These are phyloP conservation scores for Xylaria digitata DNA, from an alignment of 2,329 filamentous ascomycete genomes.

Conservation along the genomic window DNA sequence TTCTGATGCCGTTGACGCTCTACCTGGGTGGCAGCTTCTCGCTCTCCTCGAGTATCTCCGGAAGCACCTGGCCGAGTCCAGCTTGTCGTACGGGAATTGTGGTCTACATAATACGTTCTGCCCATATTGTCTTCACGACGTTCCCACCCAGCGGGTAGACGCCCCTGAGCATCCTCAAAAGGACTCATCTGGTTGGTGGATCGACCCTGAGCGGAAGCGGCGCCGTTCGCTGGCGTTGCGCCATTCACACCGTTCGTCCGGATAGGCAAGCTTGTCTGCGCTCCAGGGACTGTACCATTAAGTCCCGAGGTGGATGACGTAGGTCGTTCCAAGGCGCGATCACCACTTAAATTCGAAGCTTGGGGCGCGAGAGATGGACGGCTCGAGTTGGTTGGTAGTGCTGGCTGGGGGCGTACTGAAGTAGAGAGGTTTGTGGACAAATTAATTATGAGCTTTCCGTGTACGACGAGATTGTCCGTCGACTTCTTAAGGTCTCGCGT, in stretches of 20 bases:
- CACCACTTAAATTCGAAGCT: constrained; percentile 58
- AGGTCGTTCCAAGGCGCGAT: constrained; percentile 61
- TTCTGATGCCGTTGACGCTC: constrained; percentile 95
- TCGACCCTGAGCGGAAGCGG: constrained; percentile 53
- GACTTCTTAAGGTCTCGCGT: constrained; percentile 97
- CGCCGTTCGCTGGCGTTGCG: constrained; percentile 52
- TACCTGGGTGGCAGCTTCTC: constrained; percentile 91
- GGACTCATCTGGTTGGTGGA: constrained; percentile 77
- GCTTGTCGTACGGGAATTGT: constrained; percentile 95
- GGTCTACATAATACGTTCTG: constrained; percentile 97
- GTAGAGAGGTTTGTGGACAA: constrained; percentile 87
- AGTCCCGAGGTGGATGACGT: constrained; percentile 64
- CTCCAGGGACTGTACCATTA: constrained; percentile 58
- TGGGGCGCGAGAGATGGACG: constrained; percentile 60
- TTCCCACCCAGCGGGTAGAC: constrained; percentile 94
- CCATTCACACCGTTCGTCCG: constrained; percentile 62
- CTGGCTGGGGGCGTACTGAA: constrained; percentile 66
- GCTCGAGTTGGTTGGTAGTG: constrained; percentile 55
- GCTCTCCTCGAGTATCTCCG: constrained; percentile 79
- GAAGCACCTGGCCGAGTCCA: constrained; percentile 91
- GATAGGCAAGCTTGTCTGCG: constrained; percentile 56
- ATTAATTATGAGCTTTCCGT: constrained; percentile 97
- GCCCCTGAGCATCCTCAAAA: constrained; percentile 95
- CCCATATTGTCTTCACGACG: constrained; percentile 94
- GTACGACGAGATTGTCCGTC: constrained; percentile 96